Conservation (phyloP, 257 asterid species). For the Solanum sejunctum region DNA sequence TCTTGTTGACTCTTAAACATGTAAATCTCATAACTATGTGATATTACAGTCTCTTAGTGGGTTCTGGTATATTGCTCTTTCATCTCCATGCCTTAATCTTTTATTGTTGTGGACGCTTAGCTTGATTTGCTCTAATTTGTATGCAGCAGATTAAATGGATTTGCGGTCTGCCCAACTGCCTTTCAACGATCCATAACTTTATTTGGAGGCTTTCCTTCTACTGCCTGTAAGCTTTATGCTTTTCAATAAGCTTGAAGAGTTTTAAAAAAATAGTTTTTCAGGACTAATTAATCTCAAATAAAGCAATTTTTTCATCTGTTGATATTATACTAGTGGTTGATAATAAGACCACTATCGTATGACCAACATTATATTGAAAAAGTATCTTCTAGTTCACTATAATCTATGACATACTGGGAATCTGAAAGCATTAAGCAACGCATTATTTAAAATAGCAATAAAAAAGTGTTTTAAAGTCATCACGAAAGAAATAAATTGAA, state of each 20-base stretch:
- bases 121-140: not conserved
- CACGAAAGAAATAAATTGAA: not conserved
- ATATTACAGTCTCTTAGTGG: not conserved
- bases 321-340: not conserved
- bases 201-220: constrained; percentile 85
- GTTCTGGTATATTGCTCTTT: not conserved
- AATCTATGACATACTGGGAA: too few relatives aligned
- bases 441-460: not conserved
- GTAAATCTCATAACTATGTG: not conserved
- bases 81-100: not conserved
- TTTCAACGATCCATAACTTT: constrained; percentile 60
- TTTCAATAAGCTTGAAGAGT: not conserved
- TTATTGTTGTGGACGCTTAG: not conserved
- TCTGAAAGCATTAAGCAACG: too few relatives aligned
- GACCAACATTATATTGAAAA: too few relatives aligned
- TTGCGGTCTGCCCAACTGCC: constrained; percentile 53
- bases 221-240: constrained; percentile 55
- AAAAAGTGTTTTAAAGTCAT: not conserved
- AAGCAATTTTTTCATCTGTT: too few relatives aligned
- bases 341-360: too few relatives aligned
- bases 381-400: too few relatives aligned
- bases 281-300: not conserved
- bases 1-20: not conserved
- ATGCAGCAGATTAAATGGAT: constrained; percentile 78
- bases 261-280: too few relatives aligned